These are phyloP conservation scores for Cercophora scortea DNA, from an alignment of 495 filamentous ascomycete species.

Conservation along the genomic window DNA sequence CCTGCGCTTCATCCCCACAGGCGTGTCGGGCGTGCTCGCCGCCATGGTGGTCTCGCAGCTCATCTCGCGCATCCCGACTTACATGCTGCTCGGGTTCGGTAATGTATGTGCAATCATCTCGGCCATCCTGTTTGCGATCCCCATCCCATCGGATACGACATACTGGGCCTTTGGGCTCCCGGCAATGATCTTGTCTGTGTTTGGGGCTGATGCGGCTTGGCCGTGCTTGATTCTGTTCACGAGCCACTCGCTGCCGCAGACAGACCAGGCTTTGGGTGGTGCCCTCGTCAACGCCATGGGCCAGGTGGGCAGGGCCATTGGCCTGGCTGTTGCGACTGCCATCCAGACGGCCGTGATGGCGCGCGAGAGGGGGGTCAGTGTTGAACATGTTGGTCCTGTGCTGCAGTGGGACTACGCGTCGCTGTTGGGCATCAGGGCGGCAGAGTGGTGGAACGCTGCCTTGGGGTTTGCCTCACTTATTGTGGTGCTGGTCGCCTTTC, in stretches of 20 bases:
- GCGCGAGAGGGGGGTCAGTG: slow-evolving; percentile 27
- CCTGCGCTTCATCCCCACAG: slow-evolving; percentile 53
- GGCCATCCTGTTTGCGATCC: slow-evolving; percentile 47
- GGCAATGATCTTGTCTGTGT: slow-evolving; percentile 50
- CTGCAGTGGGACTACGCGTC: slow-evolving; percentile 33
- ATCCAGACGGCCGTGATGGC: slow-evolving; percentile 49
- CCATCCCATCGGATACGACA: slow-evolving; percentile 42
- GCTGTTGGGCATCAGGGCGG: slow-evolving; percentile 43
- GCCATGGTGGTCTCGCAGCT: slow-evolving; percentile 47
- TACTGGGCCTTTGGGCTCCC: slow-evolving; percentile 56
- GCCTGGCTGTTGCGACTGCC: slow-evolving; percentile 50
- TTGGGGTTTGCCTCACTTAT: slow-evolving; percentile 26
- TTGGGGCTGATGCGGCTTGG: slow-evolving; percentile 53
- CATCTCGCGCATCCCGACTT: slow-evolving; percentile 43
- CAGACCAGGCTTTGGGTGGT: slow-evolving; percentile 54
- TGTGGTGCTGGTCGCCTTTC: slow-evolving; percentile 33
- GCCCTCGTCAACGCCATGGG: slow-evolving; percentile 54
- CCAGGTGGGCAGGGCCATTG: slow-evolving; percentile 49
- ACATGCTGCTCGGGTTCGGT: slow-evolving; percentile 46
- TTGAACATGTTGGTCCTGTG: slow-evolving; percentile 28
- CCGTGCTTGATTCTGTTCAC: slow-evolving; percentile 53
- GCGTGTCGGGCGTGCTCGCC: slow-evolving; percentile 42
- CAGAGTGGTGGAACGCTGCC: slow-evolving; percentile 46
- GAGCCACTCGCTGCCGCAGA: slow-evolving; percentile 46
- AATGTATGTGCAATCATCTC: slow-evolving; percentile 40